These are phyloP conservation scores for Xylogone sp. DNA, from an alignment of 2,329 filamentous ascomycete species.

Conservation along the genomic window DNA sequence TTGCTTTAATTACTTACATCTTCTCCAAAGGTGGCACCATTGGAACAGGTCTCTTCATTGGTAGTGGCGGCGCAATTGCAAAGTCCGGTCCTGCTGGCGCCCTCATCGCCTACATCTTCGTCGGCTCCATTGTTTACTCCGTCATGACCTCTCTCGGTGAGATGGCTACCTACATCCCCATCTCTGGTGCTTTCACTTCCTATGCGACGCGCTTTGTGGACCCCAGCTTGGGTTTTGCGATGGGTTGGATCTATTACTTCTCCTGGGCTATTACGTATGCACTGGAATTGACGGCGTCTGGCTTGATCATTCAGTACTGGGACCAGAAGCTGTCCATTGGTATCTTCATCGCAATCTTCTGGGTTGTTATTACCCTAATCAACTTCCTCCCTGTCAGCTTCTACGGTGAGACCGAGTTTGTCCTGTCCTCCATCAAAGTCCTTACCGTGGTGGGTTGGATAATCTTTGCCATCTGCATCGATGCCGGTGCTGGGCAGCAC, in stretches of 20 bases:
- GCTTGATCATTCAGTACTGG: constrained; percentile 76
- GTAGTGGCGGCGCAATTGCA: constrained; percentile 58
- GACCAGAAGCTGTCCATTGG: constrained; percentile 56
- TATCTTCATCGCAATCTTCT: constrained; percentile 72
- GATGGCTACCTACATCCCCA: constrained; percentile 75
- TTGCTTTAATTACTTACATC: neutral
- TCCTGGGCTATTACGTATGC: constrained; percentile 71
- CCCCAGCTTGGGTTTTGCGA: constrained; percentile 68
- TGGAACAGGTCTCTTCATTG: constrained; percentile 70
- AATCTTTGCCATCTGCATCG: constrained; percentile 72
- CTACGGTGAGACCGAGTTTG: constrained; percentile 78
- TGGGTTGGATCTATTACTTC: constrained; percentile 85
- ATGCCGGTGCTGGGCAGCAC: constrained; percentile 64
- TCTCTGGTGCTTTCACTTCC: constrained; percentile 71
- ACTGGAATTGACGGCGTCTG: constrained; percentile 68
- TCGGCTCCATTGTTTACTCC: constrained; percentile 69
- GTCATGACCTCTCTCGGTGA: constrained; percentile 70
- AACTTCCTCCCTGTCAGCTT: constrained; percentile 70
- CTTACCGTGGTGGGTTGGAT: constrained; percentile 71
- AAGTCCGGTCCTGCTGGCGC: constrained; percentile 62
- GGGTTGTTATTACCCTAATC: constrained; percentile 62
- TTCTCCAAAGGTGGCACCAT: constrained; percentile 52
- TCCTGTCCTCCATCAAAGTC: constrained; percentile 74
- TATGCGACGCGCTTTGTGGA: constrained; percentile 75
- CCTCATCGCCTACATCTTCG: constrained; percentile 64